These are phyloP conservation scores for Penicillium canariense DNA, from an alignment of 495 filamentous ascomycete genomes.

Conservation along the genomic window DNA sequence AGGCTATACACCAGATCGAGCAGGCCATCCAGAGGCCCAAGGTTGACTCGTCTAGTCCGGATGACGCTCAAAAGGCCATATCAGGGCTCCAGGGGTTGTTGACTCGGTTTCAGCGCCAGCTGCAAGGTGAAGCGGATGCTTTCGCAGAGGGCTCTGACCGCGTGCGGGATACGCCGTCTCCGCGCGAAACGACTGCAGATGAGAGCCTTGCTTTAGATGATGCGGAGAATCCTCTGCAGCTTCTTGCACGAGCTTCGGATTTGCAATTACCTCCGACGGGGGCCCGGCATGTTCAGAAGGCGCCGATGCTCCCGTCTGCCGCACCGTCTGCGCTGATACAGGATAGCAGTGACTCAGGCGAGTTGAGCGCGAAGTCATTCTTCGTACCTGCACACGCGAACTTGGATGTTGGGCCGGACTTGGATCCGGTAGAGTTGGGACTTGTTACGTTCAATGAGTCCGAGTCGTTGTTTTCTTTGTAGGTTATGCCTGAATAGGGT, in stretches of 20 bases:
- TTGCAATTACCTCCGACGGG: slow-evolving; percentile 54
- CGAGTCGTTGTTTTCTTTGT: slow-evolving; percentile 63
- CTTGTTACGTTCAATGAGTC: slow-evolving; percentile 61
- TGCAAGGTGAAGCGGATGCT: slow-evolving; percentile 26
- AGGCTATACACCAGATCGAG: slow-evolving; percentile 70
- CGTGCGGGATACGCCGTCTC: slow-evolving; percentile 23
- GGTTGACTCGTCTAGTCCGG: slow-evolving; percentile 42
- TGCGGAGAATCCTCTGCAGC: slow-evolving; percentile 70
- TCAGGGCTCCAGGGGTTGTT: slow-evolving; percentile 56
- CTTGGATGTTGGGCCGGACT: slow-evolving; percentile 56
- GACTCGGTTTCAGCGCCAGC: slow-evolving; percentile 42
- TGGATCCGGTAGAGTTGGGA: slow-evolving; percentile 67
- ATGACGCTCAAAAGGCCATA: slow-evolving; percentile 53
- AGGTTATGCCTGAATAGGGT: slow-evolving; percentile 21
- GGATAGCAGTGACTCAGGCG: slow-evolving; percentile 5
- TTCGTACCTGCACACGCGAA: slow-evolving; percentile 60
- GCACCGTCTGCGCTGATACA: slow-evolving; percentile 8
- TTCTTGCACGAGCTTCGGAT: slow-evolving; percentile 69
- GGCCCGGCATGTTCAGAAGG: slow-evolving; percentile 15
- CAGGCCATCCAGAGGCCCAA: slow-evolving; percentile 66
- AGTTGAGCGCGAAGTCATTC: slow-evolving; percentile 44
- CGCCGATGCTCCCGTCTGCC: slow-evolving; percentile 15
- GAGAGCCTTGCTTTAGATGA: slow-evolving; percentile 63
- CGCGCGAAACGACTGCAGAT: slow-evolving; percentile 32
- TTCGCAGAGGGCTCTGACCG: slow-evolving; percentile 28